These are phyloP conservation scores for Hyaloscypha variabilis DNA, from an alignment of 495 filamentous ascomycete genomes.

Conservation along the genomic window DNA sequence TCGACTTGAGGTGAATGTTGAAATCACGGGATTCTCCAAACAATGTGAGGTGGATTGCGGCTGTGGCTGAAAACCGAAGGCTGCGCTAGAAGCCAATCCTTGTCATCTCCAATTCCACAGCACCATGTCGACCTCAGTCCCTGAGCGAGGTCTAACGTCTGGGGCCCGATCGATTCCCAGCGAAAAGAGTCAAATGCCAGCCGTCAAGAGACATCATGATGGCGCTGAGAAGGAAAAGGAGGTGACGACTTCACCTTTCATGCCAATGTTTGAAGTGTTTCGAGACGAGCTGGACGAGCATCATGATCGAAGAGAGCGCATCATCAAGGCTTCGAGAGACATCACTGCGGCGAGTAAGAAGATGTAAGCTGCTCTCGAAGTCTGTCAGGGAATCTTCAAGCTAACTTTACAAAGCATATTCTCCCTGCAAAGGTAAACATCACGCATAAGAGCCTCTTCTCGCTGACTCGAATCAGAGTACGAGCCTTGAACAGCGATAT, in stretches of 20 bases:
- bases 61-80: slow-evolving; percentile 11
- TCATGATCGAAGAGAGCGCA: slow-evolving; percentile 85
- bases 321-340: slow-evolving; percentile 88
- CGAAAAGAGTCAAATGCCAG: slow-evolving; percentile 35
- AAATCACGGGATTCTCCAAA: slow-evolving; percentile 1
- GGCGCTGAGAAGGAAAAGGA: slow-evolving; percentile 33
- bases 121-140: neutral
- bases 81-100: neutral
- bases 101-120: neutral
- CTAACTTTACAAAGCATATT: slow-evolving; percentile 69
- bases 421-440: slow-evolving; percentile 77
- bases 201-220: slow-evolving; percentile 37
- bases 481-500: slow-evolving; percentile 65
- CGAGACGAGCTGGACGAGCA: slow-evolving; percentile 90
- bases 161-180: neutral
- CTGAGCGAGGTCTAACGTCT: neutral
- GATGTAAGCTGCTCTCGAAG: slow-evolving; percentile 62
- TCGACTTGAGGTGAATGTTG: neutral
- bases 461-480: slow-evolving; percentile 48
- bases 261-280: slow-evolving; percentile 83
- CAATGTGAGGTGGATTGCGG: slow-evolving; percentile 7
- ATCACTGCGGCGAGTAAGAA: slow-evolving; percentile 96
- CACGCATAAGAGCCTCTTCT: slow-evolving; percentile 12
- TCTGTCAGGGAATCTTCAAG: neutral
- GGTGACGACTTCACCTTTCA: slow-evolving; percentile 39